Conservation (phyloP, 2,329 filamentous ascomycete genomes). For the Aspergillus sp. region DNA sequence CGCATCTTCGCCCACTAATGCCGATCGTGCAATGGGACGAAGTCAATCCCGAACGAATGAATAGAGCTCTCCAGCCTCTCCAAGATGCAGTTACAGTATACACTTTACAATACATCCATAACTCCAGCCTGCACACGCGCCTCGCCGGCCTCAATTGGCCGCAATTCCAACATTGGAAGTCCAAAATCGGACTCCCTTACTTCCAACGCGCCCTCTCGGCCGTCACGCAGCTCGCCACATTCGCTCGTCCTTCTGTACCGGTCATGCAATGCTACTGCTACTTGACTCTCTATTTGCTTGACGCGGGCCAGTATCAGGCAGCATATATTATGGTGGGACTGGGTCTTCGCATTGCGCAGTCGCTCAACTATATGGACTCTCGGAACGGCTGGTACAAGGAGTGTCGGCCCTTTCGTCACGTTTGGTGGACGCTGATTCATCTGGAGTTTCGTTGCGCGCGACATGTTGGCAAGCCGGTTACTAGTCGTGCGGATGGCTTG, state of each 20-base stretch:
- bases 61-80: constrained; percentile 9
- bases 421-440: constrained; percentile 28
- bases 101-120: not conserved
- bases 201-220: constrained; percentile 26
- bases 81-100: not conserved
- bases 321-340: constrained; percentile 31
- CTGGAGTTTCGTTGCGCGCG: constrained; percentile 27
- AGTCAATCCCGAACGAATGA: not conserved
- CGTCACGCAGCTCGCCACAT: constrained; percentile 21
- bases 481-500: not conserved
- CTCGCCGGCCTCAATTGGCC: no score
- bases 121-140: no score
- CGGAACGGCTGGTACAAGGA: not conserved
- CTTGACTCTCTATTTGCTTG: constrained; percentile 27
- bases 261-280: constrained; percentile 27
- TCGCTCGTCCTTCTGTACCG: constrained; percentile 20
- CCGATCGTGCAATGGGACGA: constrained; percentile 10
- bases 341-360: constrained; percentile 27
- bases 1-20: constrained; percentile 1
- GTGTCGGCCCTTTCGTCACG: constrained; percentile 7
- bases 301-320: constrained; percentile 24
- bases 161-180: constrained; percentile 3
- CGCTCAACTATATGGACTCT: constrained; percentile 6
- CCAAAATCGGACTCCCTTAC: constrained; percentile 22
- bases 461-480: constrained; percentile 25